phyloP scores from a whole-genome alignment of 2,329 filamentous ascomycete species.

The Talaromyces sp. region DNA sequence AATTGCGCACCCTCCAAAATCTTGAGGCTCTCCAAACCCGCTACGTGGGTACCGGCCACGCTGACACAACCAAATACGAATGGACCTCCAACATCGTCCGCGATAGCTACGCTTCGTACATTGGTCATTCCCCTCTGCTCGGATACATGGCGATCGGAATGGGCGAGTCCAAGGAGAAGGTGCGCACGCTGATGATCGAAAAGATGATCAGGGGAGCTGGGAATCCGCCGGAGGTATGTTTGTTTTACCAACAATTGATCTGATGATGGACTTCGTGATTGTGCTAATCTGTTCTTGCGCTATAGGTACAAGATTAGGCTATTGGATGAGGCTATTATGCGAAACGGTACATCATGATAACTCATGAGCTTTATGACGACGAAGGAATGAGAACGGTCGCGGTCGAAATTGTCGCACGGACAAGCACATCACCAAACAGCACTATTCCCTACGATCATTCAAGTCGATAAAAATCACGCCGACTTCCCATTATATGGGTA shows the following conservation, averaged over 20 bases:
- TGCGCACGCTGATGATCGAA: conserved; percentile 75
- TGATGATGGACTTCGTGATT: too few relatives aligned
- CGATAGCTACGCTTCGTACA: conserved; percentile 83
- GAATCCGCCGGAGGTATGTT: conserved; percentile 58
- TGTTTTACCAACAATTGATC: neutral
- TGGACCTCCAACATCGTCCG: conserved; percentile 95
- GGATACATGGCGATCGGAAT: conserved; percentile 86
- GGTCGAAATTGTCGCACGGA: neutral
- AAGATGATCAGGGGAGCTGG: conserved; percentile 64
- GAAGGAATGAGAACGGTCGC: neutral
- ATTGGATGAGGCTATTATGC: neutral
- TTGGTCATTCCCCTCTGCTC: conserved; percentile 83
- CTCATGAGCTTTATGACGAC: neutral
- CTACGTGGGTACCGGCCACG: conserved; percentile 92
- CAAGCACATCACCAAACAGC: neutral
- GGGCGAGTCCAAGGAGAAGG: conserved; percentile 77
- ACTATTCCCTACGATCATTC: too few relatives aligned
- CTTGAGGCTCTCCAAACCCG: conserved; percentile 95
- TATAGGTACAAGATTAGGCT: conserved; percentile 11
- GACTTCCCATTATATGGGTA: neutral
- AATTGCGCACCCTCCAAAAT: conserved; percentile 94
- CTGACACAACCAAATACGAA: conserved; percentile 95
- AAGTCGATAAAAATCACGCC: neutral
- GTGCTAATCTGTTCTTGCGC: neutral
- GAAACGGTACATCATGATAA: neutral